Evolutionary conservation across 2,329 filamentous ascomycete genomes (phyloP).

Genomic region (Cladosporium sp.): DNA sequence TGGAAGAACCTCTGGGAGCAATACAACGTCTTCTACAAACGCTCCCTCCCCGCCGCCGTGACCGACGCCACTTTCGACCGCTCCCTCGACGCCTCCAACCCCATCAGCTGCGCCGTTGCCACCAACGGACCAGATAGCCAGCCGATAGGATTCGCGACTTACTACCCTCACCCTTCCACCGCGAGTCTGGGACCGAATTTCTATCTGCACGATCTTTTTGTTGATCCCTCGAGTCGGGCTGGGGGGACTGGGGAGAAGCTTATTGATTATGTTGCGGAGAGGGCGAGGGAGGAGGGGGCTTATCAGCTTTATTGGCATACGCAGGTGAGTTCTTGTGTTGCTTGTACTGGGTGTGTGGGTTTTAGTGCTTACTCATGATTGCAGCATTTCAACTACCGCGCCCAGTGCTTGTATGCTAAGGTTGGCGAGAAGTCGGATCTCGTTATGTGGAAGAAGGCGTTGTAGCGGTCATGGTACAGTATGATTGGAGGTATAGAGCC

Average conservation of each 20-base stretch:
- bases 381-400: slow-evolving; percentile 13
- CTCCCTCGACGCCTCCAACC: slow-evolving; percentile 3
- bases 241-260: slow-evolving; percentile 58
- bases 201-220: slow-evolving; percentile 13
- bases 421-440: slow-evolving; percentile 12
- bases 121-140: not conserved
- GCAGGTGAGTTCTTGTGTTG: not conserved
- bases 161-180: slow-evolving; percentile 5
- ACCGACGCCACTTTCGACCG: slow-evolving; percentile 12
- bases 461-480: not conserved
- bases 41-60: slow-evolving; percentile 7
- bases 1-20: slow-evolving; percentile 13
- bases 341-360: not conserved
- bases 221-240: slow-evolving; percentile 2
- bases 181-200: slow-evolving; percentile 6
- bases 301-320: slow-evolving; percentile 14
- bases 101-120: slow-evolving; percentile 3
- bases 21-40: slow-evolving; percentile 15
- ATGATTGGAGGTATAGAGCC: too few species aligned
- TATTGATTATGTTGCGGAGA: slow-evolving; percentile 72
- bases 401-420: slow-evolving; percentile 10
- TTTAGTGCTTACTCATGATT: not conserved
- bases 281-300: slow-evolving; percentile 21
- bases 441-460: slow-evolving; percentile 8
- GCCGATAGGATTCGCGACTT: slow-evolving; percentile 1